Evolutionary conservation across 2,329 filamentous ascomycete species (phyloP), one percentile per base, ranked within the genome.

Genomic region (Aspergillus sp.): DNA sequence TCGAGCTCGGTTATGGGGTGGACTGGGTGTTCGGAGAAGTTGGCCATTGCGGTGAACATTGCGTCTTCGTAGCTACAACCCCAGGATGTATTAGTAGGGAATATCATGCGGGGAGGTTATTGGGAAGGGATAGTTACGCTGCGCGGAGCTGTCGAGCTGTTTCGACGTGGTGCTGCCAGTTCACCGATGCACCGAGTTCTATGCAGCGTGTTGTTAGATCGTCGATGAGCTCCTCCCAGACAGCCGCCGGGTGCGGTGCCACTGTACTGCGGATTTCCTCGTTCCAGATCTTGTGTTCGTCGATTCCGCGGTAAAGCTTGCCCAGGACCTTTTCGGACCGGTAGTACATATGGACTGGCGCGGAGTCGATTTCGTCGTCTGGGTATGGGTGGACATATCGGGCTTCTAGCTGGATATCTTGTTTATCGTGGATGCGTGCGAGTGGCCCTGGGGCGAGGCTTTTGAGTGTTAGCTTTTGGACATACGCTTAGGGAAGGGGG

Each of bases 251-350:
- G 43, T 52, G 51, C 3, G 41, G 41, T 8, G n/a, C 44, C 25
- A 25, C 17, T 39, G 58, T 14, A 19, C 50, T 49, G 12, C 55
- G 57, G 17, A 69, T 45, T 25, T 66, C 55, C 4, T 63, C 41
- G 19, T 44, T 62, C 63, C 58, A 69, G 44, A 93, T 89, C 52
- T 82, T 80, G 46, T 80, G 79, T 70, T 95, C 90, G 64, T 96
- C 85, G 11, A 96, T 87, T 0, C 81, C 82, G 2, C 90, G 84
- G 68, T 90, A 95, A 0, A 96, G 77, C 4, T 80, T 73, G 0
- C 91, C 91, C 0, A 95, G 80, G 0, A 89, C 78, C 63, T 90
- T 91, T 0, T 84, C 64, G 2, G 88, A 91, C 33, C 72, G 73
- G 69, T 95, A 93, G 68, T 87, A 93, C 3, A 74, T 72, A 25